Percentiles rank a stretch among this genome's conserved stretches.
Conservation (phyloP, 768 basidiomycete genomes). For the Leccinum obscurum region DNA sequence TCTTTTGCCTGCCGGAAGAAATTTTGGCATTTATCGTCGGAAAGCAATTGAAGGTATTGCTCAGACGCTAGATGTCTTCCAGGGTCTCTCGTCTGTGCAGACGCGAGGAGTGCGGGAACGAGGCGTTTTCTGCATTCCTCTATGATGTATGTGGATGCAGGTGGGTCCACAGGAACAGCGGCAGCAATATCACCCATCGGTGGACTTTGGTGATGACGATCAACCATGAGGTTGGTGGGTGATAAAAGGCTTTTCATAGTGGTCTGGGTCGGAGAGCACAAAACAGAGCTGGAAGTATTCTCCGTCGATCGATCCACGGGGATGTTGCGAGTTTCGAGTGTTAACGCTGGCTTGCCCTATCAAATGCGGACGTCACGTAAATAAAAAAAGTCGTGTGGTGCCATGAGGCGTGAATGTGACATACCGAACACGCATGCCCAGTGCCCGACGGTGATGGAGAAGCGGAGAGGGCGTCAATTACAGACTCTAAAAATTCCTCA, state of each 20-base stretch:
- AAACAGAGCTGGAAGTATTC: conserved; percentile 2
- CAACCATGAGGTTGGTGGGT: conserved; percentile 3
- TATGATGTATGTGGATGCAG: conserved; percentile 14
- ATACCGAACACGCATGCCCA: conserved; percentile 19
- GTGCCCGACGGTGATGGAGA: neutral
- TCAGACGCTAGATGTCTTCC: conserved; percentile 13
- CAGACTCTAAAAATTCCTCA: conserved; percentile 27
- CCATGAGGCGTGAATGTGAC: conserved; percentile 10
- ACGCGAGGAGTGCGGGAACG: conserved; percentile 25
- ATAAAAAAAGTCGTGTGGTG: conserved; percentile 3
- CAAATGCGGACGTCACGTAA: conserved; percentile 5
- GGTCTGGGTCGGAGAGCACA: conserved; percentile 16
- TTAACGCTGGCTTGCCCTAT: conserved; percentile 11
- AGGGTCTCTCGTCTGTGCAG: conserved; percentile 18
- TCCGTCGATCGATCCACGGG: conserved; percentile 4
- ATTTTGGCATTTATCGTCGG: conserved; percentile 26
- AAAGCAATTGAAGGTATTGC: conserved; percentile 26
- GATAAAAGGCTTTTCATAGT: conserved; percentile 8
- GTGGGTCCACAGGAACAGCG: neutral
- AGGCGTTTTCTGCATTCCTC: conserved; percentile 30
- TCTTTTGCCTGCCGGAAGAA: conserved; percentile 26
- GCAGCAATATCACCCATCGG: conserved; percentile 8
- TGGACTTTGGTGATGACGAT: conserved; percentile 6
- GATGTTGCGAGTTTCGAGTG: conserved; percentile 19
- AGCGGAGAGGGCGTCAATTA: conserved; percentile 15